phyloP scores from a whole-genome alignment of 805 yeast genomes.

The Metschnikowia reukaufii region DNA sequence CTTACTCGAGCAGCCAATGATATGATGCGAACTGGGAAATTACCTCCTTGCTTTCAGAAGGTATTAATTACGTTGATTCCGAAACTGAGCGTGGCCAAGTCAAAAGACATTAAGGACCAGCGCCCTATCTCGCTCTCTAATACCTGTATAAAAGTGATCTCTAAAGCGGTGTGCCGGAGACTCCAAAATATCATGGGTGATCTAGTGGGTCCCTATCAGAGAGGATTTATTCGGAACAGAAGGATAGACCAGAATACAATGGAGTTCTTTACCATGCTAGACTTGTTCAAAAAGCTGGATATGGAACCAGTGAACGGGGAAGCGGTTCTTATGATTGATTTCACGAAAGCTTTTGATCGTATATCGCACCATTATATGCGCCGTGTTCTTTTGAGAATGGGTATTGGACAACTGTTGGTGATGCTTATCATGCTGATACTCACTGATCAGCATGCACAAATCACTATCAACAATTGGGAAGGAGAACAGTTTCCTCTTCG shows the following conservation, averaged over 20 bases:
- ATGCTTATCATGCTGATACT: constrained; percentile 8
- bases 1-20: constrained; percentile 4
- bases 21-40: constrained; percentile 3
- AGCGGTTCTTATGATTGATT: constrained; percentile 3
- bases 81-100: background rate
- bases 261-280: constrained; percentile 6
- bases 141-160: constrained; percentile 2
- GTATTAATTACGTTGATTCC: constrained; percentile 7
- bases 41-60: constrained; percentile 2
- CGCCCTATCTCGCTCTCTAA: constrained; percentile 9
- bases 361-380: background rate
- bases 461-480: constrained; percentile 2
- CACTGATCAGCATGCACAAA: constrained; percentile 3
- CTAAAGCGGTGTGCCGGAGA: constrained; percentile 2
- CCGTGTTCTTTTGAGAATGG: background rate
- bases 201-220: constrained; percentile 4
- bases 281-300: background rate
- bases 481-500: constrained; percentile 2
- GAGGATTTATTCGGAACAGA: constrained; percentile 5
- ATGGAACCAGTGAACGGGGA: background rate
- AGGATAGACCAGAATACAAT: constrained; percentile 5
- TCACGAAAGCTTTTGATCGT: constrained; percentile 6
- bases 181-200: background rate
- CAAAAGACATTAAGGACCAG: constrained; percentile 3
- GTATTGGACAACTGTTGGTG: background rate